phyloP scores from a whole-genome alignment of 2,329 filamentous ascomycete genomes.

The Calcarisporium arbuscula region DNA sequence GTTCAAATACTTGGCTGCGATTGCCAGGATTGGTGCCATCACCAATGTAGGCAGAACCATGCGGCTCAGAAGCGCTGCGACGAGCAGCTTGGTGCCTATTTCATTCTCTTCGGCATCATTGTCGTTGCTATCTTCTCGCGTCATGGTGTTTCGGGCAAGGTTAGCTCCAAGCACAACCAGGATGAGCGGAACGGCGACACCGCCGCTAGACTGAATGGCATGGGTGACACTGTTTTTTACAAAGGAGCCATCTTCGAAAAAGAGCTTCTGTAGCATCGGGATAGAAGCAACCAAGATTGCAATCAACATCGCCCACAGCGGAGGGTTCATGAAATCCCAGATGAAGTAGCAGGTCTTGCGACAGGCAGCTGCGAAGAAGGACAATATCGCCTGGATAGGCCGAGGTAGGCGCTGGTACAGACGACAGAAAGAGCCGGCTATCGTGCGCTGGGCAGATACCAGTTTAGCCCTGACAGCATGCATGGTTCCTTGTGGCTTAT shows the following conservation, averaged over 20 bases:
- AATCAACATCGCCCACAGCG: constrained; percentile 91
- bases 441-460: constrained; percentile 14
- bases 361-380: constrained; percentile 24
- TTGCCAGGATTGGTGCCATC: constrained; percentile 84
- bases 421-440: constrained; percentile 16
- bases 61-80: constrained; percentile 78
- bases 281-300: constrained; percentile 89
- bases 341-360: constrained; percentile 55
- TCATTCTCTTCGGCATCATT: constrained; percentile 63
- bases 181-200: constrained; percentile 91
- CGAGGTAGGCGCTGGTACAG: constrained; percentile 33
- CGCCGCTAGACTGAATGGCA: constrained; percentile 76
- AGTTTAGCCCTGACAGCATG: constrained; percentile 24
- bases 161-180: constrained; percentile 93
- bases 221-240: constrained; percentile 88
- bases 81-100: constrained; percentile 68
- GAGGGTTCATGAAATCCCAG: constrained; percentile 97
- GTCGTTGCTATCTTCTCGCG: constrained; percentile 55
- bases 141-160: constrained; percentile 82
- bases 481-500: constrained; percentile 22
- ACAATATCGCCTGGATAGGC: constrained; percentile 31
- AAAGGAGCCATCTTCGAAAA: constrained; percentile 86
- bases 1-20: constrained; percentile 84
- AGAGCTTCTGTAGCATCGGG: constrained; percentile 71
- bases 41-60: constrained; percentile 89